phyloP scores from a whole-genome alignment of 202 grass and related monocot genomes.

The Schoenoplectus tabernaemontani region DNA sequence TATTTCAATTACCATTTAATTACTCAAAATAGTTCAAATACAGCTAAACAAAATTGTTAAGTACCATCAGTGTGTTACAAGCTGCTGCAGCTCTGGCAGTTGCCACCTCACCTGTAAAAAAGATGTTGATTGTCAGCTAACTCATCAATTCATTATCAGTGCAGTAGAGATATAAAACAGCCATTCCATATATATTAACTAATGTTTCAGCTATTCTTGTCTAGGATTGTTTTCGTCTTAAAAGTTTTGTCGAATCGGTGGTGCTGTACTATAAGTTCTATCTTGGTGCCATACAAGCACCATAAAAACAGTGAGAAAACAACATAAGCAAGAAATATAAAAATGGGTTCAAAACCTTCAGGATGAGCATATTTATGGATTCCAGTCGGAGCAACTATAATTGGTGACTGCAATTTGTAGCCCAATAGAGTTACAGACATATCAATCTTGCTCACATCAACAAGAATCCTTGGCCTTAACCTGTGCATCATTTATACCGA shows the following conservation, averaged over 20 bases:
- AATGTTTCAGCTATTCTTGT: not conserved
- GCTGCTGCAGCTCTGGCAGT: conserved; percentile 83
- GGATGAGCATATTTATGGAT: conserved; percentile 55
- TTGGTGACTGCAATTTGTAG: conserved; percentile 55
- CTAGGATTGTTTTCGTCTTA: not conserved
- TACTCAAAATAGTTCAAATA: not conserved
- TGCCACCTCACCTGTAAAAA: conserved; percentile 61
- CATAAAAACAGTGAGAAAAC: not conserved
- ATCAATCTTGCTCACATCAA: conserved; percentile 79
- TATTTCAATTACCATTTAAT: not conserved
- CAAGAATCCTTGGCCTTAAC: conserved; percentile 74
- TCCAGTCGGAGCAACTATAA: conserved; percentile 68
- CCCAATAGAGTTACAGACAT: conserved; percentile 67
- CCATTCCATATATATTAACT: not conserved
- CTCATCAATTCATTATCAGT: not conserved
- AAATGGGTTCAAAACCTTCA: conserved; percentile 41
- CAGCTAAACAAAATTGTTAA: not conserved
- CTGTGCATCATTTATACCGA: conserved; percentile 24
- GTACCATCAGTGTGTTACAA: conserved; percentile 71
- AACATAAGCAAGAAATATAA: not conserved
- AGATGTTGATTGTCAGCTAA: not conserved
- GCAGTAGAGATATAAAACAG: not conserved
- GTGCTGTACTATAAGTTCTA: not conserved
- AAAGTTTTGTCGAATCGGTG: not conserved
- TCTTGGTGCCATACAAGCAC: not conserved